phyloP scores from a whole-genome alignment of 345 rosid genomes.

The Melaleuca quinquenervia region DNA sequence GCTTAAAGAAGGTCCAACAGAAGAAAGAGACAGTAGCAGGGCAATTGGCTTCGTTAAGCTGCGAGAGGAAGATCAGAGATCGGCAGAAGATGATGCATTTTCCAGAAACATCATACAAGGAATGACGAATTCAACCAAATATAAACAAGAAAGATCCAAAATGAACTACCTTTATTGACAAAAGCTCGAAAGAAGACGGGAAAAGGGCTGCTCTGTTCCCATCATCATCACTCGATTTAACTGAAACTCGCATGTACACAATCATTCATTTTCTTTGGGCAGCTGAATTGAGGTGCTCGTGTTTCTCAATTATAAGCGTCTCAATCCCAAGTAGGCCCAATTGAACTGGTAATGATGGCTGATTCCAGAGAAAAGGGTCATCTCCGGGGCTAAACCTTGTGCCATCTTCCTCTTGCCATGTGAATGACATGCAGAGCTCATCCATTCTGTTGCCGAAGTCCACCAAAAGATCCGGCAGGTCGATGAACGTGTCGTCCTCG shows the following conservation, averaged over 20 bases:
- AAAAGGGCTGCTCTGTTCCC: background rate
- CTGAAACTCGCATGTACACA: background rate
- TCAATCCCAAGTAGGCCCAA: background rate
- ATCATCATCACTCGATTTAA: background rate
- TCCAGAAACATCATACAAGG: background rate
- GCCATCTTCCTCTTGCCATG: constrained; percentile 17
- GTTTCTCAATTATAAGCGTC: background rate
- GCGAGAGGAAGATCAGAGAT: background rate
- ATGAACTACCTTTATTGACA: background rate
- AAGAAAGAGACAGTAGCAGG: background rate
- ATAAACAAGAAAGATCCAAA: background rate
- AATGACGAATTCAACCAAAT: background rate
- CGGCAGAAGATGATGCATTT: background rate
- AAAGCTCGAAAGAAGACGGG: background rate
- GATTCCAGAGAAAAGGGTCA: background rate
- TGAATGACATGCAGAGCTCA: constrained; percentile 31
- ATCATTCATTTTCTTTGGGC: background rate
- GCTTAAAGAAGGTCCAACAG: background rate
- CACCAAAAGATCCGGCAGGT: constrained; percentile 55
- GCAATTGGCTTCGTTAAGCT: background rate
- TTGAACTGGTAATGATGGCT: background rate
- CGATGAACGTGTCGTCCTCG: constrained; percentile 50
- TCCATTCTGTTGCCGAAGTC: constrained; percentile 23
- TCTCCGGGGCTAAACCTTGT: background rate
- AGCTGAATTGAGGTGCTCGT: background rate